A percentile compares a stretch with the other conserved stretches of the same genome.
phyloP scores from a whole-genome alignment of 495 filamentous ascomycete species.

The Xylaria flabelliformis region DNA sequence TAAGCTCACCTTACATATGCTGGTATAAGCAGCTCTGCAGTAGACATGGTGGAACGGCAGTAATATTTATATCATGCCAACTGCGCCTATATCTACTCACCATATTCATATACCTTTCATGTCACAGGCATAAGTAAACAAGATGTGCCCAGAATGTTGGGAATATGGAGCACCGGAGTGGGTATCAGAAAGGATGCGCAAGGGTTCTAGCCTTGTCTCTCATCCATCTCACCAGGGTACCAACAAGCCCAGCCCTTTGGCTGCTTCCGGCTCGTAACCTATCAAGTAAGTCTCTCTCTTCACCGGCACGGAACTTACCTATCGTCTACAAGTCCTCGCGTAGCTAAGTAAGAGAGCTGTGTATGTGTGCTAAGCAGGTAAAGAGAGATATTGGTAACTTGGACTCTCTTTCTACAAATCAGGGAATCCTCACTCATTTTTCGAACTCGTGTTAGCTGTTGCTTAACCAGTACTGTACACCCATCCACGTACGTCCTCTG shows the following conservation, averaged over 20 bases:
- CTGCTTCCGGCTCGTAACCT: background rate
- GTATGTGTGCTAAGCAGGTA: background rate
- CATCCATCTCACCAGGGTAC: conserved; percentile 22
- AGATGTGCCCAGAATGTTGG: conserved; percentile 42
- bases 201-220: conserved; percentile 37
- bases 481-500: background rate
- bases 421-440: background rate
- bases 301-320: background rate
- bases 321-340: background rate
- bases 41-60: background rate
- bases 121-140: conserved; percentile 21
- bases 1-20: conserved; percentile 8
- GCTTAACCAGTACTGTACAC: conserved; percentile 12
- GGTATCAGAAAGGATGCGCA: conserved; percentile 36
- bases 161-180: conserved; percentile 37
- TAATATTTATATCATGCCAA: conserved; percentile 11
- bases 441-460: background rate
- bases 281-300: background rate
- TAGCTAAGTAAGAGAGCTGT: background rate
- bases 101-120: conserved; percentile 19
- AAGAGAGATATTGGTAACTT: background rate
- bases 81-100: conserved; percentile 10
- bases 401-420: background rate
- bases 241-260: conserved; percentile 3
- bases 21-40: background rate